Evolutionary conservation across 352 stramenopile genomes (phyloP), one percentile per base, ranked within the genome.

Genomic region (Globisporangium nagaii): DNA sequence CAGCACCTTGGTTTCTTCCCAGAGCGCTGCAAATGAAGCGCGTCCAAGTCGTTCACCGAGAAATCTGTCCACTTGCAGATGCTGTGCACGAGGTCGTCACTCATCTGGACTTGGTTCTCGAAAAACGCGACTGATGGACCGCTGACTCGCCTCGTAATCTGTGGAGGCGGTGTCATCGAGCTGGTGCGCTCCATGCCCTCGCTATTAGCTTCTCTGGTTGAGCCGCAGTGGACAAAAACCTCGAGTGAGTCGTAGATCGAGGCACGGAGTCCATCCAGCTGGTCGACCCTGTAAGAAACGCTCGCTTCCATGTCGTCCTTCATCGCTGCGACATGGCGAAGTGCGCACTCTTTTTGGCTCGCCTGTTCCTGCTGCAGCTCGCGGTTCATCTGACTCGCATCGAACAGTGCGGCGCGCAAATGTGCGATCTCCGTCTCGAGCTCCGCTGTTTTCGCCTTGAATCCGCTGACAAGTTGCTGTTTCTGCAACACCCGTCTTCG

Each of bases 241-340:
- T 88, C 76, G 45, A 73, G 74, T 0, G 73, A 79, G 49, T 88
- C 76, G 37, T 72, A 84, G 2, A 88, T 49, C 2, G 71, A 84
- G 3, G 76, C 76, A 1, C 76, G 69, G 1, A 88, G 56, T 4
- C 74, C 76, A 53, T 88, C 72, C 4, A 88, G 51, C 39, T 78
- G 69, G 28, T 68, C 49, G 48, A 68, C 63, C n/a, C 52, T 63
- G 6, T 39, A 9, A 12, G 48, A 15, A 6, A 76, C 42, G 27
- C 60, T 34, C 4, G 19, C 7, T 45, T 68, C 53, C 25, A 67
- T 32, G 4, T 65, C 66, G 1, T 52, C 37, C 2, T 59, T 37
- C n/a, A 57, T 54, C 4, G 24, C 15, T 25, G 24, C 45, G n/a
- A 56, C 19, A 40, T 66, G 50, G 39, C 35, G 13, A 1, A 64